Conservation (phyloP, 2,329 filamentous ascomycete genomes). For the Cercospora sp. region DNA sequence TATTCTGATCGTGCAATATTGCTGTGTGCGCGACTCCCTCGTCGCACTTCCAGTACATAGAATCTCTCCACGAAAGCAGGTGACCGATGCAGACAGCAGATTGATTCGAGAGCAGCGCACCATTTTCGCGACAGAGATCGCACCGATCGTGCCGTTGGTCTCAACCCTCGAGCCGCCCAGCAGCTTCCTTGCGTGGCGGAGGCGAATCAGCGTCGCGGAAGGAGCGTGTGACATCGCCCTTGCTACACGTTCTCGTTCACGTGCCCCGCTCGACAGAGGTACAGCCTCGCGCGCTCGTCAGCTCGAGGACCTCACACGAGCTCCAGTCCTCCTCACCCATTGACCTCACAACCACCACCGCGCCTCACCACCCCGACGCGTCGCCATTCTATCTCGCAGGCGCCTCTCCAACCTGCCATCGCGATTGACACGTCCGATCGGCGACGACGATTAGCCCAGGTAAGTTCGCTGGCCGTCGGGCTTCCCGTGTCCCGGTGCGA, state of each 20-base stretch:
- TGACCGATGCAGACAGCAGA: neutral
- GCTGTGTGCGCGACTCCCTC: neutral
- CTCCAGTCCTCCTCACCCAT: neutral
- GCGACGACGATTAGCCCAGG: neutral
- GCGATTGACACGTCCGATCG: neutral
- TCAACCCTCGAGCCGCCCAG: neutral
- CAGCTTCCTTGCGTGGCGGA: neutral
- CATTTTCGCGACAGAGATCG: neutral
- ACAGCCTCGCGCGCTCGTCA: neutral
- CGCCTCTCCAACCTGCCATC: neutral
- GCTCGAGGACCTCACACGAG: neutral
- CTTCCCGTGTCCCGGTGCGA: conserved; percentile 3
- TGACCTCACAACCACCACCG: neutral
- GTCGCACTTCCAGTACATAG: neutral
- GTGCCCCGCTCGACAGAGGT: neutral
- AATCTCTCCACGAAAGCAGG: neutral
- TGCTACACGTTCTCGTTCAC: neutral
- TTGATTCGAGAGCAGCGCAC: neutral
- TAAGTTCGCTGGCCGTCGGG: neutral
- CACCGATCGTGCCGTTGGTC: neutral
- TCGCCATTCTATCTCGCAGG: neutral
- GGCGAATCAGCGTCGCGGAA: neutral
- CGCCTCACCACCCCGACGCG: neutral
- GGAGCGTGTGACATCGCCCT: neutral
- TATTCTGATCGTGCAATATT: neutral